Evolutionary conservation across 1,284 basidiomycete genomes (phyloP).

Genomic region (Anthracocystis walkeri): DNA sequence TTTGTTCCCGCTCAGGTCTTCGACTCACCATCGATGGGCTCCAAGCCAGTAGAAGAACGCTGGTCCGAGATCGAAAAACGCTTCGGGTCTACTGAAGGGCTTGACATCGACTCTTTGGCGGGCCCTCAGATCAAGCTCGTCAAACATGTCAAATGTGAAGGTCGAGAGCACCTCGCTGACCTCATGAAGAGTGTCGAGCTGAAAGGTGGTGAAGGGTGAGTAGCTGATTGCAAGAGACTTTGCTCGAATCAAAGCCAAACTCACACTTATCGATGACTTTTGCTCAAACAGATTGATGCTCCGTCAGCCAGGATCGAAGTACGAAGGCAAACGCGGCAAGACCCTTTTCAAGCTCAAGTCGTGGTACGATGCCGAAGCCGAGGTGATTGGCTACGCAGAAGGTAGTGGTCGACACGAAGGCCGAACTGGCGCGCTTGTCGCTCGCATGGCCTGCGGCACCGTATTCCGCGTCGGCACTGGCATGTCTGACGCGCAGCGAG

Average conservation of each 20-base stretch:
- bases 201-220: constrained; percentile 75
- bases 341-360: constrained; percentile 78
- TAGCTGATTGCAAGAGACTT: background rate
- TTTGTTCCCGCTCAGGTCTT: constrained; percentile 72
- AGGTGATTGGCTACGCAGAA: constrained; percentile 75
- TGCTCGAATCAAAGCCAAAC: background rate
- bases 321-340: constrained; percentile 74
- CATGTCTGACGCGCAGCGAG: constrained; percentile 55
- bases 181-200: constrained; percentile 75
- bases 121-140: constrained; percentile 73
- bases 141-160: constrained; percentile 73
- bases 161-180: constrained; percentile 74
- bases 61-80: constrained; percentile 72
- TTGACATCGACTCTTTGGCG: constrained; percentile 31
- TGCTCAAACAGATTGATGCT: constrained; percentile 73
- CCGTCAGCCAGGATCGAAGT: constrained; percentile 73
- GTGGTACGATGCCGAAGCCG: constrained; percentile 78
- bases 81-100: constrained; percentile 71
- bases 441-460: constrained; percentile 77
- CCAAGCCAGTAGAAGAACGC: constrained; percentile 75
- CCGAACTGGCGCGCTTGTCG: constrained; percentile 74
- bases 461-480: constrained; percentile 64
- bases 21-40: constrained; percentile 75
- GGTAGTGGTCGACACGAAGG: constrained; percentile 75
- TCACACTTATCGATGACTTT: background rate